Evolutionary conservation across 129 eudicot species (phyloP), one percentile per base, ranked within the genome.

Genomic region (Ambrosia artemisiifolia): DNA sequence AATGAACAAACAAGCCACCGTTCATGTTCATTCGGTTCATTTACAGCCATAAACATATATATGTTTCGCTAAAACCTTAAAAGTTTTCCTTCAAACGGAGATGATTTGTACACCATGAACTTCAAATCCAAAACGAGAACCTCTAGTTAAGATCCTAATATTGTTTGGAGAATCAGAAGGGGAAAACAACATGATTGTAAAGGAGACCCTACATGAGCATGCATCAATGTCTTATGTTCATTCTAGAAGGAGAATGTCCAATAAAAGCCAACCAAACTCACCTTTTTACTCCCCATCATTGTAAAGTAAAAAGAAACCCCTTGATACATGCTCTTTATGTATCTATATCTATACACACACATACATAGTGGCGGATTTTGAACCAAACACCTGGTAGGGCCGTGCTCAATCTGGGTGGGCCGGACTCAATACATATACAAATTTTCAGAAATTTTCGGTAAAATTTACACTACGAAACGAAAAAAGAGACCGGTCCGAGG

Each of bases 151-250:
- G 78, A 54, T 8, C 63, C 44, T 43, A 42, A 42, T 51, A 55
- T 66, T 56, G 43, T 55, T 74, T 66, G 63, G 64, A 61, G 70
- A 63, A 24, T 35, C n/a, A 16, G 63, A 40, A 40, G 28, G 49
- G 30, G 20, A 63, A 63, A 63, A 75, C 67, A 48, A 53, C 64
- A 80, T 80, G 40, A 80, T 75, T 75, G 70, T 61, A 47, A 14
- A 67, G 8, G 60, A 77, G 79, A 73, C 81, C 79, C 79, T 79
- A 75, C 82, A 79, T 75, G 75, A 79, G 88, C 88, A 76, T 80
- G 88, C 82, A 73, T 36, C 74, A 72, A 71, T 63, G 78, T 20
- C 42, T 40, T 65, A 53, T 82, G 57, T 75, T 83, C 57, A 66
- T 47, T 65, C 44, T 64, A 63, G 63, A 48, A 64, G 69, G 16